Evolutionary conservation across 306 rosid genomes (phyloP).

Genomic region (Inga laurina): DNA sequence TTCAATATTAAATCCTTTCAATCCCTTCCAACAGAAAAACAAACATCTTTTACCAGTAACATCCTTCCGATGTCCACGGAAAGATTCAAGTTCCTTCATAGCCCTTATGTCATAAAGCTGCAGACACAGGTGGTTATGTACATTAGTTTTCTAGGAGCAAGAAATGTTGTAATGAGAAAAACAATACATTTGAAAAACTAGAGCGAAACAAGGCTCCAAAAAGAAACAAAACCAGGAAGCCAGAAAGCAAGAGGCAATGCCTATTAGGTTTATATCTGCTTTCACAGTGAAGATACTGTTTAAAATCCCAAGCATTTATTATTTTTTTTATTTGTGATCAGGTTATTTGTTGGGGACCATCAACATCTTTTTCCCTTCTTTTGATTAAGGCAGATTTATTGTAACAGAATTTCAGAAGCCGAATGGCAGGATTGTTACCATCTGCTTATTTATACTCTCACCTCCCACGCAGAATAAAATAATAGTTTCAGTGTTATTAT

Average conservation of each 20-base stretch:
- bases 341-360: neutral
- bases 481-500: neutral
- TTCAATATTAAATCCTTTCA: neutral
- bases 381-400: neutral
- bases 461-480: neutral
- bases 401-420: neutral
- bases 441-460: neutral
- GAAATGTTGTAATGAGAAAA: conserved; percentile 24
- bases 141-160: conserved; percentile 1
- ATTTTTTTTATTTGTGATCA: neutral
- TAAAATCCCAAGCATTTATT: neutral
- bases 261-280: neutral
- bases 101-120: conserved; percentile 97
- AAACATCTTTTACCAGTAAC: conserved; percentile 72
- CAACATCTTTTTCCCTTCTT: neutral
- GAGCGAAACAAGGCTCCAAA: neutral
- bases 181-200: neutral
- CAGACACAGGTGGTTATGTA: conserved; percentile 28
- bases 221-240: neutral
- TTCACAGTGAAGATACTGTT: neutral
- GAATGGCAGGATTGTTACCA: neutral
- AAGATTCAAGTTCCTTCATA: conserved; percentile 98
- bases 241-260: neutral
- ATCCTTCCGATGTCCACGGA: conserved; percentile 96
- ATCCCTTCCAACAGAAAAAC: conserved; percentile 23